A percentile compares a stretch with the other conserved stretches of the same genome.
Evolutionary conservation across 139 green algal species (phyloP).

Genomic region (Axilococcus clingmanii): DNA sequence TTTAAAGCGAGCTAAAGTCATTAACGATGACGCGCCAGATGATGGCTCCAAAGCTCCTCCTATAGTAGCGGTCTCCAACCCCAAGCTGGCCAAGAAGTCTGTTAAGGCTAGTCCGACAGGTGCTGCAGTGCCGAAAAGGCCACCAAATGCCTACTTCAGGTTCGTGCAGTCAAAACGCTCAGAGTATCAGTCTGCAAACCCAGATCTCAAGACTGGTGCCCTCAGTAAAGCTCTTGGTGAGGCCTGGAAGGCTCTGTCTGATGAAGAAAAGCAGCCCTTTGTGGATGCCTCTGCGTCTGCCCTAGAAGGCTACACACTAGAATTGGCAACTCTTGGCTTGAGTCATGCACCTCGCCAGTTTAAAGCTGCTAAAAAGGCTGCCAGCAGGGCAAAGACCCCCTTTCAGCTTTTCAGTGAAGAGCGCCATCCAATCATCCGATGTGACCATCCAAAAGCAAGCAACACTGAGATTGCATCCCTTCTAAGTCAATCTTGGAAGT

Average conservation of each 20-base stretch:
- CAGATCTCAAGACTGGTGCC: conserved; percentile 9
- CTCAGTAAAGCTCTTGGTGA: conserved; percentile 18
- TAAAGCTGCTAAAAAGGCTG: not conserved
- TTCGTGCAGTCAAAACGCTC: not conserved
- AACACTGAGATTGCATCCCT: conserved; percentile 9
- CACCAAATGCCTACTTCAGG: not conserved
- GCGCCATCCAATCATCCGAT: conserved; percentile 8
- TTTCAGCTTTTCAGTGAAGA: conserved; percentile 33
- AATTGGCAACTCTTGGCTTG: not conserved
- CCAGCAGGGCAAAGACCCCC: not conserved
- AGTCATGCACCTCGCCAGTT: not conserved
- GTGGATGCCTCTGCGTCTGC: conserved; percentile 9
- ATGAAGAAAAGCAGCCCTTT: conserved; percentile 5
- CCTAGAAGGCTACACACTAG: conserved; percentile 14
- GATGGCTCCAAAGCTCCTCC: not conserved
- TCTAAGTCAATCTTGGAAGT: conserved; percentile 19
- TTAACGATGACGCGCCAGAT: not conserved
- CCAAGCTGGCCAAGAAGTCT: conserved; percentile 17
- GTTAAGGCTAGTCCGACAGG: conserved; percentile 20
- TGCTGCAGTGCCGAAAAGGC: conserved; percentile 9
- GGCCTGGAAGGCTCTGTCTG: conserved; percentile 8
- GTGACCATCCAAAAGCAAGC: conserved; percentile 9
- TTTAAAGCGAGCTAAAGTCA: not conserved
- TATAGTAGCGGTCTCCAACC: no score
- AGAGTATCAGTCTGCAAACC: not conserved